Evolutionary conservation across 306 rosid species (phyloP), one percentile per base, ranked within the genome.

Genomic region (peach (Prunus persica)): DNA sequence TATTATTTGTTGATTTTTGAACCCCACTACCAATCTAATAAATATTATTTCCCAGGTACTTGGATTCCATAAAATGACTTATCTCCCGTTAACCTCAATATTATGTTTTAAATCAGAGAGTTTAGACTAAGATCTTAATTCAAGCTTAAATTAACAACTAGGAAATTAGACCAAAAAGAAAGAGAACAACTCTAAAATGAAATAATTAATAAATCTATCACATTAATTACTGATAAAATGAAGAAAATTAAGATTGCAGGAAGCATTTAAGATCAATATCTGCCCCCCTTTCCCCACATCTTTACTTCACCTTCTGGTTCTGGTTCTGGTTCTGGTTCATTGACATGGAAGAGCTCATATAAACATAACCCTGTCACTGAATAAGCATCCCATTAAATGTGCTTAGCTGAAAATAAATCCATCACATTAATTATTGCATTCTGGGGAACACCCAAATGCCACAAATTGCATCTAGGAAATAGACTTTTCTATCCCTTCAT

Each of bases 361-460:
- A 38, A 38, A 25, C 24, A 25, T 47, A 22, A 8, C 15, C 50
- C 2, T 20, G 65, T 22, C 75, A 6, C 22, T 38, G 43, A 38
- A 19, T 52, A 11, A 52, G 46, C 64, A 11, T 19, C 65, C 65
- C 76, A 55, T 55, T 41, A 22, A 71, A 71, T 71, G 65, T 55
- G 52, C 65, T 71, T 62, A 55, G 60, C 65, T 55, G 65, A 13
- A 58, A 24, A 58, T 16, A 24, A 58, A 58, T 24, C 65, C 11
- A 30, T 13, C 65, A 58, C 34, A 58, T 58, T 58, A 24, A 58
- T 24, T 24, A 58, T 58, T 24, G 19, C 8, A 24, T 24, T 11
- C 12, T 58, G 18, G 8, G 32, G 34, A 24, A 7, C 9, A 58
- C 27, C 18, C 18, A 12, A 58, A 22, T 11, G 65, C 65, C 65